Evolutionary conservation across 2,329 filamentous ascomycete species (phyloP), one percentile per base, ranked within the genome.

Genomic region (Pezicula radicicola): DNA sequence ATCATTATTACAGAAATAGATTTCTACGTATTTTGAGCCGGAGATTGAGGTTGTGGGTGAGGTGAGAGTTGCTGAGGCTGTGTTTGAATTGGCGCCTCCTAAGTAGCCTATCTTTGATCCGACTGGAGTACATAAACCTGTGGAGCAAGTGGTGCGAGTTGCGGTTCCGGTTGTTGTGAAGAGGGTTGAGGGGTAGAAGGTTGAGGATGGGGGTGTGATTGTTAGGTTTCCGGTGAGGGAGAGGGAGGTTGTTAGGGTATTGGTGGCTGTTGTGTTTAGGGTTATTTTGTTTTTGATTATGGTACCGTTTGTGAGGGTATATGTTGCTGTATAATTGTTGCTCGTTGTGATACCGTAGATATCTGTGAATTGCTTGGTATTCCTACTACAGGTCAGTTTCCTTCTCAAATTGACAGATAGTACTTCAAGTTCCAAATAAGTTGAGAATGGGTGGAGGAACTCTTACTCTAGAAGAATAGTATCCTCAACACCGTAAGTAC

Each of bases 151-250:
- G 33, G 46, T 50, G 4, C 21, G 50, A 16, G 36, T 44, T 9
- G 61, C 49, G 21, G 41, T 16, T 51, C 81, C 81, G 15, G 73
- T 72, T 1, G 80, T 79, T 1, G 79, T 81, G 66, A 81, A 82
- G 41, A 78, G 80, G 4, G 74, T 74, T 8, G 73, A 72, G 7
- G 78, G 77, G 46, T 62, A 60, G 27, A 79, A 78, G 1, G 75
- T 53, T 43, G 48, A 30, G 1, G 46, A 15, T 27, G 58, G 60
- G 2, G 33, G 4, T 10, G 54, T 49, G 13, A 63, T 51, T 3
- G 49, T 30, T 19, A 63, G 30, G 12, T 35, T 27, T 6, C 52
- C 52, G 2, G 50, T 4, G 2, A 49, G 28, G 3, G 55, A 15
- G 3, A 60, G 57, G 16, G 37, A 44, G 8, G 61, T 50, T 10